Evolutionary conservation across 768 basidiomycete species (phyloP), one percentile per base, ranked within the genome.

Genomic region (Mycena alexandri): DNA sequence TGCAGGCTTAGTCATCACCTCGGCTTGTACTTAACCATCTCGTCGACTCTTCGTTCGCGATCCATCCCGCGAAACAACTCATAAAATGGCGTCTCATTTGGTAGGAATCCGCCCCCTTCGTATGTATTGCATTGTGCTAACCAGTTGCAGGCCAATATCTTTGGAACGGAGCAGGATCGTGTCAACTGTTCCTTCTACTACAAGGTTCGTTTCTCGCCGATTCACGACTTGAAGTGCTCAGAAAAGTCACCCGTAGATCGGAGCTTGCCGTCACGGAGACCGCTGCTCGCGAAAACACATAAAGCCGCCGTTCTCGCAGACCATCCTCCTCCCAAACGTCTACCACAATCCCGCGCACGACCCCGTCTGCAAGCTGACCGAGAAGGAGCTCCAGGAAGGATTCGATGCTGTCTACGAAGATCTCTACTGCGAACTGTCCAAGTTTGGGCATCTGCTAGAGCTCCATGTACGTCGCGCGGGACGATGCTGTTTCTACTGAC

Each of bases 121-220:
- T 60, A 22, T 25, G 38, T 17, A 53, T 21, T 21, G 42, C 24
- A 42, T 21, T 19, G 42, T 55, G 38, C 41, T 71, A 48, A 70
- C 68, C 67, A 41, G 68, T 34, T 16, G 9, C 65, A 96, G 90
- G 95, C 96, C 68, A 96, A 96, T 69, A 98, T 98, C 78, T 98
- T 97, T 74, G 94, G 94, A 71, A 96, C 94, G 68, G 93, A 95
- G 79, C 93, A 94, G 79, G 93, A 94, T 77, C 91, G 96, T 73
- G 97, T 99, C 70, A 99, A 99, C 78, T 99, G 97, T 77, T 98
- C 96, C 1, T 99, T 99, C 84, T 99, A 98, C 82, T 96, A 97
- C 84, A 97, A 97, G 83, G 87, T 78, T 22, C 19, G 46, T 43
- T 63, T 60, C 68, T 47, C 56, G 24, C 34, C 10, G 19, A 51